phyloP scores from a whole-genome alignment of 1,139 yeast genomes.

The Zygosaccharomyces sapae region DNA sequence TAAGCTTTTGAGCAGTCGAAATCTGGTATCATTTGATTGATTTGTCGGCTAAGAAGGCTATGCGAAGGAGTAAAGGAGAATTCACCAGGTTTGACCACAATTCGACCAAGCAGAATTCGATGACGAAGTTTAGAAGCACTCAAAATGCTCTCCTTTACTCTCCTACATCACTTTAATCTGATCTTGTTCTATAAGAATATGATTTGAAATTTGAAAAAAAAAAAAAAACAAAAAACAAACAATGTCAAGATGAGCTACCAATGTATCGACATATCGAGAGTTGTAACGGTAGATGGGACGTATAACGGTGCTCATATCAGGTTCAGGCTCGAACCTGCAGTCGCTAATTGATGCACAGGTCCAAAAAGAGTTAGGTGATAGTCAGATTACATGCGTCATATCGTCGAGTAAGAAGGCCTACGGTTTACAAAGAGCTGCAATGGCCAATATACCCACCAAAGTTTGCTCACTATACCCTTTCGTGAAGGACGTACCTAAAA shows the following conservation, averaged over 20 bases:
- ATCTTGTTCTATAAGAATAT: neutral
- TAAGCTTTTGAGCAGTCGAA: too few species aligned
- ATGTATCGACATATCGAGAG: neutral
- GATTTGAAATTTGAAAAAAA: neutral
- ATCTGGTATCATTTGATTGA: too few species aligned
- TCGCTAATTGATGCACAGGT: conserved; percentile 79
- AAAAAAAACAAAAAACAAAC: neutral
- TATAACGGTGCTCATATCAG: conserved; percentile 82
- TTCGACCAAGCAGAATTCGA: too few species aligned
- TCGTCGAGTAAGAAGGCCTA: conserved; percentile 81
- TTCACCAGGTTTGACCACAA: too few species aligned
- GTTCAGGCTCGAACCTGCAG: conserved; percentile 90
- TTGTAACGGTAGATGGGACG: conserved; percentile 24
- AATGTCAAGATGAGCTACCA: conserved; percentile 2
- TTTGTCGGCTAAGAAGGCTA: too few species aligned
- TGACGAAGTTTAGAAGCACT: too few species aligned
- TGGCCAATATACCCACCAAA: conserved; percentile 62
- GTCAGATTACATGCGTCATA: conserved; percentile 51
- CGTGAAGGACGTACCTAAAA: conserved; percentile 67
- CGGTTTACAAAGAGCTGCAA: conserved; percentile 74
- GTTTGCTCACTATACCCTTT: conserved; percentile 72
- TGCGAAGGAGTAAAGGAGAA: too few species aligned
- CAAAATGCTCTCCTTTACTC: too few species aligned
- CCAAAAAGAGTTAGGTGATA: conserved; percentile 49
- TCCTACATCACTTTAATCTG: too few species aligned